Evolutionary conservation across 208 protist species (phyloP).

Genomic region (Novymonas esmeraldas): DNA sequence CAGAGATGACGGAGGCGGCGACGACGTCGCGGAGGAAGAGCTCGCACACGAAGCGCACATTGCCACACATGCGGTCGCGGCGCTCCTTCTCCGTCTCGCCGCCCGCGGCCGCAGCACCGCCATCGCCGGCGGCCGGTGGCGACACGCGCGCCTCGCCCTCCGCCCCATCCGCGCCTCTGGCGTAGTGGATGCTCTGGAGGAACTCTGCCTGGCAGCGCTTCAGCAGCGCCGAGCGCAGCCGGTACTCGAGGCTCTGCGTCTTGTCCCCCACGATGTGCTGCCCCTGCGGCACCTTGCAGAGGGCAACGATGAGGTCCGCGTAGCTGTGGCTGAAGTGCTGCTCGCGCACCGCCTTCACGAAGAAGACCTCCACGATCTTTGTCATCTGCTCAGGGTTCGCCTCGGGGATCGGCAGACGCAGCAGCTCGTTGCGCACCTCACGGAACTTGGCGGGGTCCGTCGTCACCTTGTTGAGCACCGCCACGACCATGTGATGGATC

Average conservation of each 20-base stretch:
- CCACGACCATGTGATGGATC: conserved; percentile 77
- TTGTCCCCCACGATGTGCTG: conserved; percentile 64
- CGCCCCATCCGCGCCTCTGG: not conserved
- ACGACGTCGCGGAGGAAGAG: conserved; percentile 74
- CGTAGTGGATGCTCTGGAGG: conserved; percentile 21
- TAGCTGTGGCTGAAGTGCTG: conserved; percentile 76
- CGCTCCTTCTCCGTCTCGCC: conserved; percentile 52
- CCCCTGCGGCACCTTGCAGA: conserved; percentile 67
- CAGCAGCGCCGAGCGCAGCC: conserved; percentile 69
- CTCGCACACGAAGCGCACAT: conserved; percentile 80
- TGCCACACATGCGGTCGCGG: conserved; percentile 69
- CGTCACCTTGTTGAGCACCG: conserved; percentile 87
- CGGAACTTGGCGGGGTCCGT: conserved; percentile 75
- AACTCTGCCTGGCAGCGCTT: conserved; percentile 77
- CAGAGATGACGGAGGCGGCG: conserved; percentile 51
- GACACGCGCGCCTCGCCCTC: not conserved
- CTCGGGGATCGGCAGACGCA: conserved; percentile 84
- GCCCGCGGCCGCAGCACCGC: conserved; percentile 4
- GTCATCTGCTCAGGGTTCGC: conserved; percentile 67
- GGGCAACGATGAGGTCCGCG: conserved; percentile 64
- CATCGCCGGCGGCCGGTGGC: conserved; percentile 5
- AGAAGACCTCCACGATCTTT: conserved; percentile 81
- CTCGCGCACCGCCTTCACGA: conserved; percentile 79
- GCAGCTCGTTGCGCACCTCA: conserved; percentile 84
- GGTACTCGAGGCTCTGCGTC: conserved; percentile 69